Evolutionary conservation across 768 basidiomycete genomes (phyloP).

Genomic region (Favolaschia claudopus): DNA sequence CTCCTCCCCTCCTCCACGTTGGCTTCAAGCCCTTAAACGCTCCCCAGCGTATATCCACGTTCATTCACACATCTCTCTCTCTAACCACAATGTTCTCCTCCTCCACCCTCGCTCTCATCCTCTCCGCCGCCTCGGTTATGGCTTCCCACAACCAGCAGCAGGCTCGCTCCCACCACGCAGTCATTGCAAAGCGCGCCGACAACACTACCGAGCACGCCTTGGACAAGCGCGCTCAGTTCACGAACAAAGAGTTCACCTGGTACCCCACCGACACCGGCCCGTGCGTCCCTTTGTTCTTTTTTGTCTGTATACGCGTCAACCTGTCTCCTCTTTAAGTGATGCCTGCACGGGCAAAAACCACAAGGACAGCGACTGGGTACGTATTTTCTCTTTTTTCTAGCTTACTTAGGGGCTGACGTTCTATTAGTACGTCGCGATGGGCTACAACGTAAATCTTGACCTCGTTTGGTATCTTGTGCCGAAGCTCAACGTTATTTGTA

Average conservation of each 20-base stretch:
- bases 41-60: constrained; percentile 6
- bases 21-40: not conserved
- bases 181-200: not conserved
- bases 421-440: constrained; percentile 22
- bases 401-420: not conserved
- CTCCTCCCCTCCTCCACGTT: constrained; percentile 6
- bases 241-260: constrained; percentile 10
- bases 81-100: constrained; percentile 10
- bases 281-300: not conserved
- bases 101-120: constrained; percentile 10
- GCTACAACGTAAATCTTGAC: constrained; percentile 10
- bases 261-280: constrained; percentile 21
- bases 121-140: constrained; percentile 12
- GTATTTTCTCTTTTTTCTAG: not conserved
- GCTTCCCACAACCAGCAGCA: not conserved
- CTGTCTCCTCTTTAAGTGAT: constrained; percentile 1
- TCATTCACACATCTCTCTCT: constrained; percentile 9
- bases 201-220: not conserved
- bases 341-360: constrained; percentile 23
- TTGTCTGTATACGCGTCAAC: not conserved
- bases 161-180: not conserved
- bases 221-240: constrained; percentile 1
- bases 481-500: not conserved
- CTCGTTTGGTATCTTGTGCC: not conserved
- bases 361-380: constrained; percentile 16